Evolutionary conservation across 2,329 filamentous ascomycete genomes (phyloP).

Genomic region (Phoma sp.): DNA sequence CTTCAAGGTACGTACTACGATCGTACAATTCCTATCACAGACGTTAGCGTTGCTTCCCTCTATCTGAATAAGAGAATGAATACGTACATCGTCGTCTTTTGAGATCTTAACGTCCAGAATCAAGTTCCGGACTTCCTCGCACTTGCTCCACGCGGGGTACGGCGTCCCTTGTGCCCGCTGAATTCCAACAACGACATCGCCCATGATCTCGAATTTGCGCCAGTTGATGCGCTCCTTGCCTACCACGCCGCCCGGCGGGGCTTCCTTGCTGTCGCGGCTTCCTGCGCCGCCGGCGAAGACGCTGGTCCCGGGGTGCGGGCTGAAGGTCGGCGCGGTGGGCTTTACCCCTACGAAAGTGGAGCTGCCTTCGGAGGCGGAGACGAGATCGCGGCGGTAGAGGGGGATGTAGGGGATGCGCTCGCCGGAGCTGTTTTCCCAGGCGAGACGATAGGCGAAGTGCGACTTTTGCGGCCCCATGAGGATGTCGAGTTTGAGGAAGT

Average conservation of each 20-base stretch:
- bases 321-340: conserved; percentile 35
- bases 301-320: conserved; percentile 45
- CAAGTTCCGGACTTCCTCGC: conserved; percentile 75
- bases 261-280: conserved; percentile 51
- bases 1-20: conserved; percentile 63
- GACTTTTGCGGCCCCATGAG: conserved; percentile 94
- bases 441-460: conserved; percentile 93
- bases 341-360: conserved; percentile 78
- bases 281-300: conserved; percentile 42
- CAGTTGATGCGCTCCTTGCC: conserved; percentile 81
- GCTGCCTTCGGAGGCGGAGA: conserved; percentile 91
- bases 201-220: conserved; percentile 97
- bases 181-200: conserved; percentile 86
- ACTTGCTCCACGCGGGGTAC: conserved; percentile 74
- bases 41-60: conserved; percentile 14
- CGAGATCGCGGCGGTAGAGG: conserved; percentile 85
- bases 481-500: conserved; percentile 86
- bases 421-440: conserved; percentile 92
- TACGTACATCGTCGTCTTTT: conserved; percentile 84
- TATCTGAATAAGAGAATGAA: not conserved
- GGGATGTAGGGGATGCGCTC: conserved; percentile 95
- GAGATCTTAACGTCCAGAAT: conserved; percentile 83
- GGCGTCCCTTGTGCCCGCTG: conserved; percentile 89
- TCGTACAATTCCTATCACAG: conserved; percentile 65
- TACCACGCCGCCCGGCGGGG: conserved; percentile 44